Base-by-base conservation (phyloP, 2,329 filamentous ascomycete species). In the Sarocladiaceae sp. region DNA sequence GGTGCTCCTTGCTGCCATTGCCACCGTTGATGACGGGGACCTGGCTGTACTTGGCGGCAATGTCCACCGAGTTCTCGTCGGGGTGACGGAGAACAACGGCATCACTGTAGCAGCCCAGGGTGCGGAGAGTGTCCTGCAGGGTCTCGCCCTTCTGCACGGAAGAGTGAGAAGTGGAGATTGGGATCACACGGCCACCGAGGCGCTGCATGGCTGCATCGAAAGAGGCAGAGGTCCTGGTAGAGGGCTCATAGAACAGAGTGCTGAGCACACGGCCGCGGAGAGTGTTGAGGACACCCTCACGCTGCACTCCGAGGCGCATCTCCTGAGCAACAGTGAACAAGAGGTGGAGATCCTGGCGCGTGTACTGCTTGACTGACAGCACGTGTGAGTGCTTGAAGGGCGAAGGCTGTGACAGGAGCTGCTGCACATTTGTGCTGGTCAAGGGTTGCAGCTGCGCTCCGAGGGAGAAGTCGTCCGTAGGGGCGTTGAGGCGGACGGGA, bases 121-220 rank as follows among this genome's bases (percentile, higher is more conserved):
- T 99, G 57, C 94, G 87, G 61, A 99, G 83, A 13, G 91, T 96
- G 66, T 99, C 94, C 65, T 94, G 90, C 17, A 99, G 82, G 3
- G 87, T 86, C 75, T 99, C 94, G 37, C 94, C 94, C 80, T 99
- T 99, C 70, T 92, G 82, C 3, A 92, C 92, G 13, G 90, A 96
- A 2, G 93, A 97, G 60, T 89, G 83, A 5, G 85, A 81, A 2
- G 93, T 95, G 36, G 90, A 78, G 64, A 97, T 86, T 50, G 86
- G 79, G 51, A 99, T 80, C 3, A 88, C 93, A 47, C 90, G 83
- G 46, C 94, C 94, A 60, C 94, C 94, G 4, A 99, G 86, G 50
- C 95, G 88, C 77, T 99, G 95, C 94, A 99, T 99, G 37, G 94
- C 94, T 53, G 93, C 89, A 66, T 99, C 94, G 62, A 99, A 99